These are phyloP conservation scores for Solanum appendiculatum DNA, from an alignment of 257 asterid genomes.

Conservation along the genomic window DNA sequence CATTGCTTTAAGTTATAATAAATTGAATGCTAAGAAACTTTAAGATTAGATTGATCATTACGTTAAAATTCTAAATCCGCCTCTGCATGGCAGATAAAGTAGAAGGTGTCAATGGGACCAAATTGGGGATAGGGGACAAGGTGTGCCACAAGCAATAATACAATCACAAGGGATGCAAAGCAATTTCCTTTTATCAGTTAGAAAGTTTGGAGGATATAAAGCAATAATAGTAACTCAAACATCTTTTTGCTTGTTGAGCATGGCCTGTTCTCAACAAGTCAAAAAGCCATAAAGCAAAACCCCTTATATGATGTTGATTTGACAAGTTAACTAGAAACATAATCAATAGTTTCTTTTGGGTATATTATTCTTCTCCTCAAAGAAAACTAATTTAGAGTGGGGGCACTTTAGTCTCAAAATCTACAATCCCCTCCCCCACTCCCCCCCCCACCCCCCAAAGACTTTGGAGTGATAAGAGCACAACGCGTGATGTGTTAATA, in stretches of 20 bases:
- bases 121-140: conserved; percentile 12
- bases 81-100: not conserved
- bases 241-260: conserved; percentile 12
- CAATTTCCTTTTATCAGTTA: not conserved
- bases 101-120: not conserved
- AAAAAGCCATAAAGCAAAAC: conserved; percentile 1
- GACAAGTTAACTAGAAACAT: not conserved
- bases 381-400: not conserved
- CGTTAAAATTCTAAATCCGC: not conserved
- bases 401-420: not conserved
- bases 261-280: conserved; percentile 14
- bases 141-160: conserved; percentile 26
- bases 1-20: not conserved
- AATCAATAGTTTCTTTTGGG: not conserved
- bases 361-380: not conserved
- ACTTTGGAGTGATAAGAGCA: not conserved
- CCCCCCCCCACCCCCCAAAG: too few species aligned
- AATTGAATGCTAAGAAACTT: not conserved
- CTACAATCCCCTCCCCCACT: not conserved
- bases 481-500: not conserved
- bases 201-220: conserved; percentile 11
- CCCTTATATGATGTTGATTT: not conserved
- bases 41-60: not conserved
- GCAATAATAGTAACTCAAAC: conserved; percentile 15
- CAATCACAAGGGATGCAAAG: conserved; percentile 21